Conservation (phyloP, 1,284 basidiomycete species). For the Pseudozyma sp. region DNA sequence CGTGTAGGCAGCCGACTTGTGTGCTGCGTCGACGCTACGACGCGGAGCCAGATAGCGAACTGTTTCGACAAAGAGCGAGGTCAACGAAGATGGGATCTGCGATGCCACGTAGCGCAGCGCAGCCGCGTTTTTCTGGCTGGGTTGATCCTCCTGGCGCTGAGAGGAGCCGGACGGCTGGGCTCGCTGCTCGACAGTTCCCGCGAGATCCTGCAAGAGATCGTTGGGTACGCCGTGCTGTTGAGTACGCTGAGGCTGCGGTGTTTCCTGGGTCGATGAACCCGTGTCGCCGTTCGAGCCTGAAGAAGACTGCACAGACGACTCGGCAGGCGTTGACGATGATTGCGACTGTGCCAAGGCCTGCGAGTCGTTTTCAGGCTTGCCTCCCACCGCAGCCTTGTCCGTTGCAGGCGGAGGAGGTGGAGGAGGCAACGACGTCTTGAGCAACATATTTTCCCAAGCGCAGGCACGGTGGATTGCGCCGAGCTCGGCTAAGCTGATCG, state of each 20-base stretch:
- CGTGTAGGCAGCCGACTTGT: slow-evolving; percentile 81
- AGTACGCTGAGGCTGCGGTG: slow-evolving; percentile 29
- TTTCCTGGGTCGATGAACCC: slow-evolving; percentile 7
- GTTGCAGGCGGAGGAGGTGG: slow-evolving; percentile 12
- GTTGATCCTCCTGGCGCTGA: slow-evolving; percentile 29
- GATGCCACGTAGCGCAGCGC: slow-evolving; percentile 81
- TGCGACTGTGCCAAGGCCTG: slow-evolving; percentile 11
- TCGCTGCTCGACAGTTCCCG: slow-evolving; percentile 45
- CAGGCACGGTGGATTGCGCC: slow-evolving; percentile 85
- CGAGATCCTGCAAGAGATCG: slow-evolving; percentile 44
- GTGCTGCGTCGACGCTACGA: slow-evolving; percentile 79
- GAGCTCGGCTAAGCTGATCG: slow-evolving; percentile 78
- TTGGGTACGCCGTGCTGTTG: slow-evolving; percentile 40
- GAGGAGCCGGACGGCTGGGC: slow-evolving; percentile 13
- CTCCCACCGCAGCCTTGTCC: slow-evolving; percentile 14
- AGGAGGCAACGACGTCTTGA: slow-evolving; percentile 72
- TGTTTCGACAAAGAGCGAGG: slow-evolving; percentile 89
- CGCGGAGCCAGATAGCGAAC: slow-evolving; percentile 85
- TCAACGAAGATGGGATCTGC: slow-evolving; percentile 81
- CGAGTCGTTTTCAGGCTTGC: slow-evolving; percentile 16
- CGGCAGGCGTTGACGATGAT: not conserved
- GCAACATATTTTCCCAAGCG: slow-evolving; percentile 85
- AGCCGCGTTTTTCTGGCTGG: slow-evolving; percentile 40
- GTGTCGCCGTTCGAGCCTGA: slow-evolving; percentile 6
- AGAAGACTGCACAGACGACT: not conserved